Evolutionary conservation across 371 early-diverging fungal species (phyloP).

Genomic region (Amoeboaphelidium occidentale): DNA sequence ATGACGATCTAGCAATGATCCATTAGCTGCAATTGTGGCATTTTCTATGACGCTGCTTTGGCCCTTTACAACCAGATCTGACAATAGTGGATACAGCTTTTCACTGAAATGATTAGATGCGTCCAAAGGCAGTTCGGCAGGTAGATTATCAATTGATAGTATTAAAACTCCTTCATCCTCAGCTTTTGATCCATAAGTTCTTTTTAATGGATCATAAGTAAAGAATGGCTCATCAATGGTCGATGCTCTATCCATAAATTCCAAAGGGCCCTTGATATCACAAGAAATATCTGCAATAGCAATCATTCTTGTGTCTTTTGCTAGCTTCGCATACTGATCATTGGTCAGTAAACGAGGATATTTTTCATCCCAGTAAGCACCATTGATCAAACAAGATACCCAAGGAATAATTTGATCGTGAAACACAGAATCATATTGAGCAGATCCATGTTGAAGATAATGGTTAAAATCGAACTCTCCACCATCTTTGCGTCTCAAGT

Average conservation of each 20-base stretch:
- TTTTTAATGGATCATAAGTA: conserved; percentile 54
- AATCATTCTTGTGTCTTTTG: conserved; percentile 38
- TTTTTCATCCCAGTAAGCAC: conserved; percentile 72
- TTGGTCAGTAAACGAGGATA: conserved; percentile 75
- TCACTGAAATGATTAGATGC: conserved; percentile 74
- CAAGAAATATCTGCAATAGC: conserved; percentile 79
- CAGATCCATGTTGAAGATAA: conserved; percentile 18
- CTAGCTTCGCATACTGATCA: conserved; percentile 38
- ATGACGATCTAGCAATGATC: not conserved
- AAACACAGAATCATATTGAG: conserved; percentile 55
- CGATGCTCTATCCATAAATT: conserved; percentile 65
- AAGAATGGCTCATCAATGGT: conserved; percentile 75
- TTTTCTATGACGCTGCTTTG: not conserved
- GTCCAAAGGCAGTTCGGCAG: conserved; percentile 81
- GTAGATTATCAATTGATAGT: conserved; percentile 87
- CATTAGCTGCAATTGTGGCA: not conserved
- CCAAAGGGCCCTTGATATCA: conserved; percentile 78
- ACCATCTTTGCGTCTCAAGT: conserved; percentile 42
- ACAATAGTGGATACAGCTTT: conserved; percentile 48
- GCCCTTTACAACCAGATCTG: conserved; percentile 31
- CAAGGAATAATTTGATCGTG: conserved; percentile 74
- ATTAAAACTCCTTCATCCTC: conserved; percentile 65
- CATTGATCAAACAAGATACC: conserved; percentile 65
- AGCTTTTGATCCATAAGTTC: conserved; percentile 14
- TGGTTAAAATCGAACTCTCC: conserved; percentile 26